These are phyloP conservation scores for Chlorella sp. DNA, from an alignment of 139 green algal genomes.

Conservation along the genomic window DNA sequence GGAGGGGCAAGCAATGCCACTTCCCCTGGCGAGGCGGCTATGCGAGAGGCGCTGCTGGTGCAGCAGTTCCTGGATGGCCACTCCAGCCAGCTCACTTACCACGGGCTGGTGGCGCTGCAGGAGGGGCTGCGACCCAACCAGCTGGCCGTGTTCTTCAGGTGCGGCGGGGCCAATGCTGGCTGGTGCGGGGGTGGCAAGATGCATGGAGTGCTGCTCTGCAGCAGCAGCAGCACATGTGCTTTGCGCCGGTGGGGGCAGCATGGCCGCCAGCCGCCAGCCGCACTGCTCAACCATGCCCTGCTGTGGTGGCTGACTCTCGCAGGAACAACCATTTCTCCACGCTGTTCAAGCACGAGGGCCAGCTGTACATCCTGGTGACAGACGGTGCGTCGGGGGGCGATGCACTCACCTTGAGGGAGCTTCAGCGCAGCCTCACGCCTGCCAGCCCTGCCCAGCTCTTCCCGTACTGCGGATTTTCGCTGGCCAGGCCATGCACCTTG, in stretches of 20 bases:
- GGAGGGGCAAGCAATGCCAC: not conserved
- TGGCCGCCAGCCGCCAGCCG: not conserved
- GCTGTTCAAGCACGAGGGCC: slow-evolving; percentile 73
- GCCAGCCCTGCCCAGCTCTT: too few species aligned
- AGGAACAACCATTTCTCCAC: slow-evolving; percentile 97
- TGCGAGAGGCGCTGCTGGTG: slow-evolving; percentile 43
- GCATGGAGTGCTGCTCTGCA: too few species aligned
- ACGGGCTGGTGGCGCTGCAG: slow-evolving; percentile 73
- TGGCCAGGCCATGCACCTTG: too few species aligned
- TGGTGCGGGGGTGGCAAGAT: too few species aligned
- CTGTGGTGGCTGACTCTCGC: not conserved
- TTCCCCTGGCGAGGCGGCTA: slow-evolving; percentile 14
- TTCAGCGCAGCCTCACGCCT: too few species aligned
- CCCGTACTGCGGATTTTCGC: too few species aligned
- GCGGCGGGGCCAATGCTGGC: not conserved
- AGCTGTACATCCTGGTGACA: slow-evolving; percentile 92
- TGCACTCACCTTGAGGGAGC: too few species aligned
- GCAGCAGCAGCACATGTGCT: too few species aligned
- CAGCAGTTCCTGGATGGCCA: slow-evolving; percentile 83
- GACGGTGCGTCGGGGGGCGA: too few species aligned
- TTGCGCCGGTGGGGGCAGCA: too few species aligned
- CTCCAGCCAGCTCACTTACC: slow-evolving; percentile 87
- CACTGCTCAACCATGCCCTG: not conserved
- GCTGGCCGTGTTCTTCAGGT: slow-evolving; percentile 87
- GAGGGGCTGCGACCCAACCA: slow-evolving; percentile 69